Evolutionary conservation across 768 basidiomycete species (phyloP), one percentile per base, ranked within the genome.

Genomic region (Daedaleopsis sinensis): DNA sequence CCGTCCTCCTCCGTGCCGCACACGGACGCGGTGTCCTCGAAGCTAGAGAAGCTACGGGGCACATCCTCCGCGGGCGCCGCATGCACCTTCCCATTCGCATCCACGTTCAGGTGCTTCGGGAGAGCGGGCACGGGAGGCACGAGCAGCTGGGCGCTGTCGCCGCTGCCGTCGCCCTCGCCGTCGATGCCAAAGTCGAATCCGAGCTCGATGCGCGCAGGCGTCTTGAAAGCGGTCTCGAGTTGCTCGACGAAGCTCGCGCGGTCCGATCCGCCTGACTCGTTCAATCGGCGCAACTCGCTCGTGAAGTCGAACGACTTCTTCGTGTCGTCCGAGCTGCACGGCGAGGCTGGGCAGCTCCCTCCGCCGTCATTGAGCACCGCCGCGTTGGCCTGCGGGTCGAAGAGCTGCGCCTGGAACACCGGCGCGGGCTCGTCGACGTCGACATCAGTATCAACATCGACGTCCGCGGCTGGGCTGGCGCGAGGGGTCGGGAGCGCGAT

Each of bases 301-400:
- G 92, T 94, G 68, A 93, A 94, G 68, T 94, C 91, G 62, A 93
- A 94, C 1, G 87, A 89, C 67, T 83, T 88, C 76, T 87, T 91
- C 0, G 91, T 93, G 63, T 88, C 84, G 55, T 84, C 83, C 56
- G 87, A 86, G 27, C 27, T 7, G 15, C 84, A 86, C 0, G 79
- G 79, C 13, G 77, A 75, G 6, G 48, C 58, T 39, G 63, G 78
- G 21, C 73, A 21, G 47, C 13, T 73, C 19, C 78, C 81, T 27
- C 82, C 81, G 15, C 79, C 74, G 9, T 82, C 82, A 24, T 83
- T 81, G 48, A 82, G 71, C 38, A 70, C 71, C 16, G 65, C 66
- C 37, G 59, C 54, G 55, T 68, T 65, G 3, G 59, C 82, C 11
- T 81, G 74, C 16, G 80, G 81, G 21, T 83, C 81, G 51, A 81